Evolutionary conservation across 768 basidiomycete species (phyloP).

Genomic region (Podaxis sp.): DNA sequence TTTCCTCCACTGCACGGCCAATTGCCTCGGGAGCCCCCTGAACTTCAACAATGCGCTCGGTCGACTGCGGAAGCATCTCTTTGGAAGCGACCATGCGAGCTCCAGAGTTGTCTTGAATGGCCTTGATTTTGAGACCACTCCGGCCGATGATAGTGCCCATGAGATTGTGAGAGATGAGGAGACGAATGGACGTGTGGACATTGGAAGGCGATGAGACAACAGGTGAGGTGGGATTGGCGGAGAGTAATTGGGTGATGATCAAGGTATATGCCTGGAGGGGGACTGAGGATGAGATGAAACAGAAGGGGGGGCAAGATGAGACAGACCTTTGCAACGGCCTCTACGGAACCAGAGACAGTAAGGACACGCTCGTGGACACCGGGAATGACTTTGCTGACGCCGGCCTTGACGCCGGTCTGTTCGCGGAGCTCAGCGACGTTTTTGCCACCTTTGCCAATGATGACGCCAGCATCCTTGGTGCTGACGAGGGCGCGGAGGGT

Average conservation of each 20-base stretch:
- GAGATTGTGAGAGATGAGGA: constrained; percentile 97
- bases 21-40: constrained; percentile 93
- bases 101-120: constrained; percentile 94
- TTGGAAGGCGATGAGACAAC: constrained; percentile 67
- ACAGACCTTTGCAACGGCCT: constrained; percentile 87
- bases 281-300: constrained; percentile 17
- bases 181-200: constrained; percentile 87
- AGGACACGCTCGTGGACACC: constrained; percentile 98
- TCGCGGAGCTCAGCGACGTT: constrained; percentile 97
- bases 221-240: constrained; percentile 75
- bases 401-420: constrained; percentile 95
- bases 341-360: constrained; percentile 88
- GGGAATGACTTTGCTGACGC: constrained; percentile 97
- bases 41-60: constrained; percentile 97
- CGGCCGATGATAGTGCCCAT: constrained; percentile 99
- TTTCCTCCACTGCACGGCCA: constrained; percentile 91
- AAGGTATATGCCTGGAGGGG: constrained; percentile 81
- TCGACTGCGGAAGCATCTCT: constrained; percentile 99
- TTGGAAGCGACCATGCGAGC: constrained; percentile 99
- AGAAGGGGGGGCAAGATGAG: constrained; percentile 5
- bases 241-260: constrained; percentile 89
- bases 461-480: constrained; percentile 96
- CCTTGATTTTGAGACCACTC: constrained; percentile 96
- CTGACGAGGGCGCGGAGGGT: constrained; percentile 94
- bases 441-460: constrained; percentile 95